Evolutionary conservation across 1,284 basidiomycete genomes (phyloP), one percentile per base, ranked within the genome.

Genomic region (Ustilago bromivora): DNA sequence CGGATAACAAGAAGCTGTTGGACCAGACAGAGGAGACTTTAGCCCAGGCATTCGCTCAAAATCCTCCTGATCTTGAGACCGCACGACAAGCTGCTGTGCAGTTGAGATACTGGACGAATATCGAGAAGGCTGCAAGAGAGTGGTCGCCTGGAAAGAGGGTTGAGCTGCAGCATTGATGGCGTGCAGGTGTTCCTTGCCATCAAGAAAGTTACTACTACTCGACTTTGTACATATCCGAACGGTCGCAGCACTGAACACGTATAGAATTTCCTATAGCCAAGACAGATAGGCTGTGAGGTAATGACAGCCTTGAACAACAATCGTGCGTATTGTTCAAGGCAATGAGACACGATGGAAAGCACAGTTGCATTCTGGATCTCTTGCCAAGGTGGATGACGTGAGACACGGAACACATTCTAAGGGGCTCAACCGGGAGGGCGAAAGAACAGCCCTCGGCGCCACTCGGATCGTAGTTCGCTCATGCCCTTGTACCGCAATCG

Each of bases 51-150:
- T 85, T 85, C 51, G 66, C 51, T 15, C 10, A 51, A 17, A 31
- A 34, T 0, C 80, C 80, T 35, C 69, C 74, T 2, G 71, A 84
- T 51, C 52, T 76, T 19, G 72, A 75, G 34, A 65, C 59, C 17
- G 78, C 82, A 1, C 60, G 71, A 12, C 41, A 76, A 54, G 75
- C 79, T 2, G 74, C 81, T 0, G 69, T 84, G 35, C 71, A 83
- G 62, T 64, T 85, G 65, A 75, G 84, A 3, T 85, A 85, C 57
- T 85, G 84, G 84, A 79, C 69, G 34, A 85, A 85, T 57, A 85
- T 85, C 53, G 82, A 82, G 6, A 80, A 83, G 61, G 83, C 84
- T 3, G 76, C 81, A 4, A 67, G 78, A 19, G 84, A 85, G 55
- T 84, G 84, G 83, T 73, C 73, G 49, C 81, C 79, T 7, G 82